Conservation (phyloP, 805 yeast species). For the Yamadazyma nakazawae region DNA sequence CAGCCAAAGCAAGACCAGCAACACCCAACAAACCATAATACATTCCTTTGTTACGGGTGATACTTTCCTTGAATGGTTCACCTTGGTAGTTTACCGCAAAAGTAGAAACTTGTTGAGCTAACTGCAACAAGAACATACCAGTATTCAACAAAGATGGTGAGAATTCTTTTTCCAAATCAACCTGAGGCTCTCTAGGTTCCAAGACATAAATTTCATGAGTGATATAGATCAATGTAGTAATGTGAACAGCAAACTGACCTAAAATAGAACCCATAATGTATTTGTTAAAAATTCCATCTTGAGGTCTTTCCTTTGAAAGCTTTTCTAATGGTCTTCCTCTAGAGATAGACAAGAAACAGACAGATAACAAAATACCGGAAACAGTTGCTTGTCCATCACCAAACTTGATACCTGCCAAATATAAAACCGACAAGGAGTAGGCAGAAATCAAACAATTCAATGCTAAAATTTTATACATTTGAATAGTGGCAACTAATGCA, state of each 20-base stretch:
- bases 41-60: slow-evolving; percentile 92
- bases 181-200: slow-evolving; percentile 90
- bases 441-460: slow-evolving; percentile 96
- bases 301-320: slow-evolving; percentile 91
- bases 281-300: slow-evolving; percentile 90
- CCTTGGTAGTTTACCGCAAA: slow-evolving; percentile 98
- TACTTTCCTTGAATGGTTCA: slow-evolving; percentile 89
- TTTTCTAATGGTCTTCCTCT: slow-evolving; percentile 89
- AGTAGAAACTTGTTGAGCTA: slow-evolving; percentile 95
- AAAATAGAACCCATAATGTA: slow-evolving; percentile 97
- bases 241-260: slow-evolving; percentile 94
- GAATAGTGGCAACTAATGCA: slow-evolving; percentile 94
- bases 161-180: slow-evolving; percentile 87
- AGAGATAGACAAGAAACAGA: slow-evolving; percentile 92
- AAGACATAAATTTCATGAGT: slow-evolving; percentile 77
- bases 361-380: slow-evolving; percentile 87
- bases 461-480: slow-evolving; percentile 97
- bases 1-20: slow-evolving; percentile 80
- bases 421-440: slow-evolving; percentile 88
- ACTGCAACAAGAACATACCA: slow-evolving; percentile 89
- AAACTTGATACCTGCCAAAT: slow-evolving; percentile 94
- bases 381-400: slow-evolving; percentile 98
- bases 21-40: slow-evolving; percentile 92
- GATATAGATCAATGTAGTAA: slow-evolving; percentile 75
- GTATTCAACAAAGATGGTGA: slow-evolving; percentile 90